phyloP scores from a whole-genome alignment of 805 yeast species.

The Yarrowia divulgata region DNA sequence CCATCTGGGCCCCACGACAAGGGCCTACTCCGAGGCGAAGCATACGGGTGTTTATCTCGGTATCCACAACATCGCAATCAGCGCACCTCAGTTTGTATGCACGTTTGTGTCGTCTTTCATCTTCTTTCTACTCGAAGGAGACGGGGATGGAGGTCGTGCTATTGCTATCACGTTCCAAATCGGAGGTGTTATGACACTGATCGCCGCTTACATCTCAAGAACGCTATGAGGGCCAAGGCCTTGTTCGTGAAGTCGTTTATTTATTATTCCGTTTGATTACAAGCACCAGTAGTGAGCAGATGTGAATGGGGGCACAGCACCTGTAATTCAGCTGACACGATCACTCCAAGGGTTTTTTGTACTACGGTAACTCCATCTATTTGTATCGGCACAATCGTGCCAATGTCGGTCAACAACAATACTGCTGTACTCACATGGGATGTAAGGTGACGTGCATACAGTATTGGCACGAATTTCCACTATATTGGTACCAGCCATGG shows the following conservation, averaged over 20 bases:
- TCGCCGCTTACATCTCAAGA: conserved; percentile 47
- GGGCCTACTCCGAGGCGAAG: neutral
- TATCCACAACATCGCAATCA: conserved; percentile 53
- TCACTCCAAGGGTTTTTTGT: too few relatives aligned
- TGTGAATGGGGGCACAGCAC: too few relatives aligned
- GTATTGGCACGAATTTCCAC: too few relatives aligned
- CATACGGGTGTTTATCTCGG: conserved; percentile 53
- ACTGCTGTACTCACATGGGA: too few relatives aligned
- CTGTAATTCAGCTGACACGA: too few relatives aligned
- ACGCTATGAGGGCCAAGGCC: neutral
- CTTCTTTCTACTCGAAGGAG: conserved; percentile 47
- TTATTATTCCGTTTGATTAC: too few relatives aligned
- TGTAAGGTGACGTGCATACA: too few relatives aligned
- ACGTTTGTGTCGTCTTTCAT: conserved; percentile 52
- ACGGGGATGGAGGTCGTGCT: conserved; percentile 49
- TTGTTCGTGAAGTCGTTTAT: neutral
- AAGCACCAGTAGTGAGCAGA: too few relatives aligned
- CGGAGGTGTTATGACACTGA: conserved; percentile 51
- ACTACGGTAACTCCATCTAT: too few relatives aligned
- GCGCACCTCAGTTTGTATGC: conserved; percentile 53
- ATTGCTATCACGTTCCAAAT: conserved; percentile 52
- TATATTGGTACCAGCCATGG: too few relatives aligned
- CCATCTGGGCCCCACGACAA: neutral
- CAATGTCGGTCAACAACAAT: too few relatives aligned
- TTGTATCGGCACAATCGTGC: too few relatives aligned